These are phyloP conservation scores for Dendrostoma leiphaemia DNA, from an alignment of 2,329 filamentous ascomycete species.

Conservation along the genomic window DNA sequence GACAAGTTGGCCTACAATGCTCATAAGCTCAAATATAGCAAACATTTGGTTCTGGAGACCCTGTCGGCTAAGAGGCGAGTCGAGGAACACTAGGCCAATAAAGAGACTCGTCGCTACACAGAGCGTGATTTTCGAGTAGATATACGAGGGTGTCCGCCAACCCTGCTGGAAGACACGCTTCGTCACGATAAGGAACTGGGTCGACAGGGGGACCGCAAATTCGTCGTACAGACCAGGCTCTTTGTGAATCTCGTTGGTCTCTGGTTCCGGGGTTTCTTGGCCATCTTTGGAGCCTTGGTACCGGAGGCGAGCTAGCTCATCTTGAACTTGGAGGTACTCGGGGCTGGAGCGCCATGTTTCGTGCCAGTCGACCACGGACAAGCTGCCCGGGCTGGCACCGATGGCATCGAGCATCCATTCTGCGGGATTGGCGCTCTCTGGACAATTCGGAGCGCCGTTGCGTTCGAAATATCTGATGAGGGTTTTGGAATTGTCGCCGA, in stretches of 20 bases:
- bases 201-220: slow-evolving; percentile 73
- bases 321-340: no score
- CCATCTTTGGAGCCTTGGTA: no score
- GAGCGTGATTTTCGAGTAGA: slow-evolving; percentile 85
- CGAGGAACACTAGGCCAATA: slow-evolving; percentile 79
- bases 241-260: not conserved
- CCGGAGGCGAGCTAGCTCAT: no score
- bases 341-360: slow-evolving; percentile 42
- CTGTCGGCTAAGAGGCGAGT: slow-evolving; percentile 68
- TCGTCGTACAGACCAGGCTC: no score
- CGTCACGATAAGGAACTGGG: slow-evolving; percentile 67
- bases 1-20: slow-evolving; percentile 77
- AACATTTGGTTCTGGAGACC: slow-evolving; percentile 87
- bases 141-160: slow-evolving; percentile 86
- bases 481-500: slow-evolving; percentile 65
- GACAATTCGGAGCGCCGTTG: slow-evolving; percentile 56
- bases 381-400: slow-evolving; percentile 19
- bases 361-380: slow-evolving; percentile 32
- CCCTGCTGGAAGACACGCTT: slow-evolving; percentile 84
- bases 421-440: slow-evolving; percentile 58
- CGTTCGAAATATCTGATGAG: slow-evolving; percentile 55
- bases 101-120: slow-evolving; percentile 70
- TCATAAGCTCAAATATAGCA: slow-evolving; percentile 78
- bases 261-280: not conserved
- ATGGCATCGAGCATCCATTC: slow-evolving; percentile 59